phyloP scores from a whole-genome alignment of 139 green algal species.

The Protoeuglena noctilucae region DNA sequence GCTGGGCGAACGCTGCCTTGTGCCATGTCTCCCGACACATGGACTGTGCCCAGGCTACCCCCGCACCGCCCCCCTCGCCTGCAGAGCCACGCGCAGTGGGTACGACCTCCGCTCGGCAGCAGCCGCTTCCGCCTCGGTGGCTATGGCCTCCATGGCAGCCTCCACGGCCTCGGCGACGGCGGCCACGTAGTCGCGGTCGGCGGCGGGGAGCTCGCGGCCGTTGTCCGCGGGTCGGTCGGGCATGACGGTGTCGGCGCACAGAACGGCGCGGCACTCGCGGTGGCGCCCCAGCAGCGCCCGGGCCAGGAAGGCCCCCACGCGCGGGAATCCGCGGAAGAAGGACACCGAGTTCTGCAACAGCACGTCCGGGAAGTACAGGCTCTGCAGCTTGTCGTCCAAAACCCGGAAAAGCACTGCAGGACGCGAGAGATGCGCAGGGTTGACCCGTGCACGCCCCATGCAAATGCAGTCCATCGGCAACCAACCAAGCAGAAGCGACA shows the following conservation, averaged over 20 bases:
- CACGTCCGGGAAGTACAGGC: slow-evolving; percentile 1
- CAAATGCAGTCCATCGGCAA: no score
- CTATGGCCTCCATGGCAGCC: neutral
- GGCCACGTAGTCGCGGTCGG: neutral
- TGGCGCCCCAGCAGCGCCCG: neutral
- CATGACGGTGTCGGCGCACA: slow-evolving; percentile 3
- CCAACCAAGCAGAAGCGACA: no score
- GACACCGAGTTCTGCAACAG: neutral
- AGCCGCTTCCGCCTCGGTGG: neutral
- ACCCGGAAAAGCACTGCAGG: neutral
- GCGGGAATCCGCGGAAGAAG: slow-evolving; percentile 3
- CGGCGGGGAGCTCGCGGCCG: neutral
- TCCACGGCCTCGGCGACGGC: slow-evolving; percentile 1
- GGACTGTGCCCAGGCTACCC: no score
- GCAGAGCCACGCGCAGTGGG: neutral
- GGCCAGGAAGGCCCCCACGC: slow-evolving; percentile 3
- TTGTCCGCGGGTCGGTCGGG: slow-evolving; percentile 1
- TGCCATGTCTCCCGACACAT: no score
- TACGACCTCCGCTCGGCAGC: neutral
- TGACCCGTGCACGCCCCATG: no score
- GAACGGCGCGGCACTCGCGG: neutral
- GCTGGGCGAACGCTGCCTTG: no score
- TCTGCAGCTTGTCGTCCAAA: neutral
- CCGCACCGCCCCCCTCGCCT: no score
- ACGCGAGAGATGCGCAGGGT: no score